Evolutionary conservation across 345 rosid species (phyloP), one percentile per base, ranked within the genome.

Genomic region (Dipteronia sinensis): DNA sequence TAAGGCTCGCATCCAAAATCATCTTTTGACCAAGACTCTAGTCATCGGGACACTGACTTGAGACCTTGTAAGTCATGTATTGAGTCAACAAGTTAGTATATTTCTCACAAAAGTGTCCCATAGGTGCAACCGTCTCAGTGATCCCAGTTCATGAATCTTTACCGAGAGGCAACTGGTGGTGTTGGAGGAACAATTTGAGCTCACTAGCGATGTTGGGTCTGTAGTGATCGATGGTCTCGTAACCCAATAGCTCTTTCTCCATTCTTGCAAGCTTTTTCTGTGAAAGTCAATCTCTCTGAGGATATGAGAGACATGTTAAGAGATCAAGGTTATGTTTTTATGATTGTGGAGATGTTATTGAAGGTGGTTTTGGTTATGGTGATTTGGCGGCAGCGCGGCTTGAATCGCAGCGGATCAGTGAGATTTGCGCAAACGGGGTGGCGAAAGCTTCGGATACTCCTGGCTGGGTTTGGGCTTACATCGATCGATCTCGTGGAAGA

Each of bases 41-140:
- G 71, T 91, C 95, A 79, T 89, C 95, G 20, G 90, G 97, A 81
- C 95, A 93, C 56, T 88, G 85, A 2, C 89, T 97, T 3, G 82
- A 83, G 27, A 80, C 86, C 86, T 87, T 94, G 86, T 96, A 96
- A 44, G 73, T 79, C 99, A 91, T 96, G 82, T 86, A 92, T 75
- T 87, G 97, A 77, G 97, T 86, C 79, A 96, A 78, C 84, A 96
- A 83, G 84, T 91, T 97, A n/a, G 90, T 55, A 65, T 97, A 94
- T 83, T 88, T 94, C 71, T 91, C 94, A 61, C 99, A 96, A 7
- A 90, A 80, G 71, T 96, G 99, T 4, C 97, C 98, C n/a, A 96
- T 98, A 20, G 98, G 90, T 5, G 98, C 91, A 38, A 96, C 98
- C 98, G 94, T 94, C 59, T 94, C 97, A 40, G 97, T 91, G 83